These are phyloP conservation scores for Diaporthe amygdali DNA, from an alignment of 2,329 filamentous ascomycete genomes.

Conservation along the genomic window DNA sequence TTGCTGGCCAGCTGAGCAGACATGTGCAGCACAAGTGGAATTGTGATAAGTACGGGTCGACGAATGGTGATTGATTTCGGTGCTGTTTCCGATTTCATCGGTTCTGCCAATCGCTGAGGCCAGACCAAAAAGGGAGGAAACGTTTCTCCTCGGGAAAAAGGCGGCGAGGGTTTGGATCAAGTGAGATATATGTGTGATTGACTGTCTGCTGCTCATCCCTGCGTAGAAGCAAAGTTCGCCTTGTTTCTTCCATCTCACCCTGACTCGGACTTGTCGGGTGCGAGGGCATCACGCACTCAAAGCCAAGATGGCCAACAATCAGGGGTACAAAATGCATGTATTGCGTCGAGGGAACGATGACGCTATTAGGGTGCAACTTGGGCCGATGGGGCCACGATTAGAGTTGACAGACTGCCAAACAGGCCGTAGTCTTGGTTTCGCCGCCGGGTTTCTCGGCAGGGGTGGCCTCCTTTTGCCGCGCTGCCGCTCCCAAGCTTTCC, in stretches of 20 bases:
- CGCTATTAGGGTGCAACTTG: neutral
- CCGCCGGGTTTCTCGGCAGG: constrained; percentile 10
- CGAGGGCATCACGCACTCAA: constrained; percentile 3
- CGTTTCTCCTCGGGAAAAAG: neutral
- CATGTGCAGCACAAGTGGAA: neutral
- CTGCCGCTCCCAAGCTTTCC: neutral
- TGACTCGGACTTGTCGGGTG: neutral
- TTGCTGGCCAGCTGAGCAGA: neutral
- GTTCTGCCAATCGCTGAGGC: neutral
- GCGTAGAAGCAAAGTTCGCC: neutral
- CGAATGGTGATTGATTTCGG: neutral
- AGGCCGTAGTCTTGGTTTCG: neutral
- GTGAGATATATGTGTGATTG: neutral
- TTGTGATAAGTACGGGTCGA: neutral
- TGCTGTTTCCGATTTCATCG: neutral
- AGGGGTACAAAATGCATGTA: neutral
- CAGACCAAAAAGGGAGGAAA: neutral
- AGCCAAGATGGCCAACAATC: neutral
- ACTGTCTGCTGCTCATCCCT: neutral
- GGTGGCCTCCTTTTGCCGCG: neutral
- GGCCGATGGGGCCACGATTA: neutral
- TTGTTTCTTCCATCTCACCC: neutral
- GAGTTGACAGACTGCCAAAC: constrained; percentile 2
- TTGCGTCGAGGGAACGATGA: neutral
- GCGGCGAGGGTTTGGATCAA: neutral